Conservation (phyloP, 2,329 filamentous ascomycete species). For the Pezicula radicicola region DNA sequence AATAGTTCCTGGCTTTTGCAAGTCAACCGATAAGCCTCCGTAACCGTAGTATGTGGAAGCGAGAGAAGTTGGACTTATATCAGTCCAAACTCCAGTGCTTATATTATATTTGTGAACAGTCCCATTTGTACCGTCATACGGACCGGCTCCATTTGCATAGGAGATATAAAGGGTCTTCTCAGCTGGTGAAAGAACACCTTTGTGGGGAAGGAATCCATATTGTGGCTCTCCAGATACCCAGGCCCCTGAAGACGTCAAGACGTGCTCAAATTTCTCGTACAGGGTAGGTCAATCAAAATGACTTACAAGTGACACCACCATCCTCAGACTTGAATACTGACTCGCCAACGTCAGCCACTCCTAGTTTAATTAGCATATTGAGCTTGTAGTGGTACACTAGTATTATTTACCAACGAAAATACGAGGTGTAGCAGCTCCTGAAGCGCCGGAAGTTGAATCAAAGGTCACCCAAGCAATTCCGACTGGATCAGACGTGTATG, state of each 20-base stretch:
- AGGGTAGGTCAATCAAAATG: too few relatives aligned
- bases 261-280: neutral
- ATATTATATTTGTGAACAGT: conserved; percentile 54
- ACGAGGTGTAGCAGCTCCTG: conserved; percentile 16
- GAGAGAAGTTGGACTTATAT: conserved; percentile 49
- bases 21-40: conserved; percentile 51
- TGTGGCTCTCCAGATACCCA: conserved; percentile 19
- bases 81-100: conserved; percentile 42
- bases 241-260: conserved; percentile 9
- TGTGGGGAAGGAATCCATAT: conserved; percentile 19
- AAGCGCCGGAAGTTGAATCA: conserved; percentile 14
- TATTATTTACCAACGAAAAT: conserved; percentile 17
- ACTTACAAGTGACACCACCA: conserved; percentile 18
- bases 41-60: conserved; percentile 45
- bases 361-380: neutral
- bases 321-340: conserved; percentile 22
- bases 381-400: neutral
- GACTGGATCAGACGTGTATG: conserved; percentile 12
- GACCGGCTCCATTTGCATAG: conserved; percentile 52
- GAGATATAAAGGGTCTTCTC: conserved; percentile 54
- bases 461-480: conserved; percentile 22
- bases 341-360: conserved; percentile 17
- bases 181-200: conserved; percentile 18
- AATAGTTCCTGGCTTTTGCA: conserved; percentile 51
- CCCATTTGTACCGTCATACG: conserved; percentile 52